phyloP scores from a whole-genome alignment of 345 rosid species.

The Populus deltoides region DNA sequence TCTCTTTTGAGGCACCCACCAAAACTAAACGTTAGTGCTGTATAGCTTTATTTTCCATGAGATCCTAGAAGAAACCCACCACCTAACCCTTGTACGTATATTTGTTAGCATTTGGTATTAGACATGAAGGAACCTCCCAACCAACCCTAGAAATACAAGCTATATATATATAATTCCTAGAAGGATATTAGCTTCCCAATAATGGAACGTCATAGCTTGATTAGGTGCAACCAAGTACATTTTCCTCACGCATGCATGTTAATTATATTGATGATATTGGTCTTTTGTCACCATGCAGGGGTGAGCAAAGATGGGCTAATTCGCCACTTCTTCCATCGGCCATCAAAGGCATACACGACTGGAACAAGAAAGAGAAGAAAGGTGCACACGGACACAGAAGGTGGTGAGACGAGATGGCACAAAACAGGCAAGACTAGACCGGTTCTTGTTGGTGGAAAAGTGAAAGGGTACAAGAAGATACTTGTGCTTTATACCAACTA shows the following conservation, averaged over 20 bases:
- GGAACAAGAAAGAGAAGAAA: slow-evolving; percentile 93
- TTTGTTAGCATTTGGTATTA: background rate
- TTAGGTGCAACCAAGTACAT: background rate
- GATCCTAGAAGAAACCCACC: slow-evolving; percentile 6
- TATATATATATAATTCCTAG: background rate
- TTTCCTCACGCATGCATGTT: background rate
- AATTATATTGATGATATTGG: background rate
- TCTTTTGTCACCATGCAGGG: slow-evolving; percentile 36
- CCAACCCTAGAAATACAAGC: slow-evolving; percentile 16
- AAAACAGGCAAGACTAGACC: slow-evolving; percentile 97
- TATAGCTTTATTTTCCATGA: too few relatives aligned
- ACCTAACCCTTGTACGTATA: background rate
- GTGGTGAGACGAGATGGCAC: slow-evolving; percentile 96
- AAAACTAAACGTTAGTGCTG: too few relatives aligned
- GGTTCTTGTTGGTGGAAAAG: slow-evolving; percentile 51
- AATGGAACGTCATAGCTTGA: background rate
- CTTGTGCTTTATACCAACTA: slow-evolving; percentile 94
- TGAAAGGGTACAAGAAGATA: slow-evolving; percentile 86
- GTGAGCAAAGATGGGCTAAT: slow-evolving; percentile 83
- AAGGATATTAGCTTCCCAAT: slow-evolving; percentile 2
- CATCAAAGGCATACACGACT: slow-evolving; percentile 95
- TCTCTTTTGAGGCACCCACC: too few relatives aligned
- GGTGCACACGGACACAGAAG: slow-evolving; percentile 73
- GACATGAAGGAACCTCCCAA: slow-evolving; percentile 16
- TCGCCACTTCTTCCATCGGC: slow-evolving; percentile 98